A percentile compares a stretch with the other conserved stretches of the same genome.
phyloP scores from a whole-genome alignment of 73 alveolate species.

The Tetrahymena thermophila region DNA sequence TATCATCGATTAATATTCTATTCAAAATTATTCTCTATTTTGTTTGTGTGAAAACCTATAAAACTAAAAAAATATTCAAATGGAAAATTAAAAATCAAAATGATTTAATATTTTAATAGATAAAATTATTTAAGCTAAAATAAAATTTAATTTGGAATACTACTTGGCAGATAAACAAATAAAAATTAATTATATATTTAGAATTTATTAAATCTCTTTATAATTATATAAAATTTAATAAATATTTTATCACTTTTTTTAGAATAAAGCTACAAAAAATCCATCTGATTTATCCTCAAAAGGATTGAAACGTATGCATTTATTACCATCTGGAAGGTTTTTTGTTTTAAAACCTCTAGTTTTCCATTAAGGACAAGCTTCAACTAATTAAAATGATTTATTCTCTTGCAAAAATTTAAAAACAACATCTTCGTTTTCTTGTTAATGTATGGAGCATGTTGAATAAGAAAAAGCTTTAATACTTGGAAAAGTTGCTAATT shows the following conservation, averaged over 20 bases:
- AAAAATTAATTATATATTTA: too few relatives aligned
- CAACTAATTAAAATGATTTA: neutral
- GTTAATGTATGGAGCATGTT: constrained; percentile 33
- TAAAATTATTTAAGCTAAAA: too few relatives aligned
- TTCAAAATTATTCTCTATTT: too few relatives aligned
- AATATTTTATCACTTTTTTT: neutral
- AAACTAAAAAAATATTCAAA: too few relatives aligned
- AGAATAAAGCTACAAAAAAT: constrained; percentile 33
- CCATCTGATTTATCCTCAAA: constrained; percentile 29
- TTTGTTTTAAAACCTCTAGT: constrained; percentile 17
- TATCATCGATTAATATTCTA: too few relatives aligned
- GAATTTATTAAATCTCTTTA: neutral
- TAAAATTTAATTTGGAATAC: too few relatives aligned
- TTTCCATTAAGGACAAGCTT: constrained; percentile 23
- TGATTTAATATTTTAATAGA: too few relatives aligned
- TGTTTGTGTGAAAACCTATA: too few relatives aligned
- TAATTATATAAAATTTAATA: neutral
- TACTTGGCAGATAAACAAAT: too few relatives aligned
- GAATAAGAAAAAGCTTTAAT: constrained; percentile 22
- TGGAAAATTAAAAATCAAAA: too few relatives aligned
- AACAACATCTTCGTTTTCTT: constrained; percentile 43
- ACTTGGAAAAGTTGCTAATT: constrained; percentile 2
- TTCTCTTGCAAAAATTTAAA: neutral
- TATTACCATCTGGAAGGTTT: neutral
- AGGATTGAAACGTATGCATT: neutral